Evolutionary conservation across 148 eudicot genomes (phyloP), one percentile per base, ranked within the genome.

Genomic region (Chenopodium berlandieri): DNA sequence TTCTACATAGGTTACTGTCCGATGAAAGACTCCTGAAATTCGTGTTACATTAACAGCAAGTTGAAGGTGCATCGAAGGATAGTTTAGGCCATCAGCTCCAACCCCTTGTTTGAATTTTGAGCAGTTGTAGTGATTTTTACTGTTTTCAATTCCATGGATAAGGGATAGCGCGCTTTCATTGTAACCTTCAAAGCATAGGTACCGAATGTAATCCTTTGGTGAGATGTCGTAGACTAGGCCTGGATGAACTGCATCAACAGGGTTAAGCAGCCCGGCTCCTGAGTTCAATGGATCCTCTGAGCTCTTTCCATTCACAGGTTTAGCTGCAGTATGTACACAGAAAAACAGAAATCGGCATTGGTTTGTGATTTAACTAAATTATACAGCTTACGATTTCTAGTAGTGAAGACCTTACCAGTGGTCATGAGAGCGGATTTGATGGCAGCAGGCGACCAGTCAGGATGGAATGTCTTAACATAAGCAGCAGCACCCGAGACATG

Each of bases 351-450:
- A 23, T 78, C 75, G 12, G 62, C 20, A 30, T 68, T 52, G 62
- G 19, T 56, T 56, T 14, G 17, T 17, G 62, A 14, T 56, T 56
- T 17, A 17, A 5, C 44, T 40, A 5, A 19, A 56, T 17, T 17
- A 19, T 56, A 56, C 20, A 62, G 6, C 2, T 8, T 22, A 62
- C 66, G 6, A 0, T 5, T 1, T 4, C 25, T 44, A 71, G 75
- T 71, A 52, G 47, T 3, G 17, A 13, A 30, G 16, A 66, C 75
- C 71, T 80, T 80, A 92, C 98, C 92, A 0, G 98, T 93, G n/a
- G 98, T 95, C 98, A 95, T 93, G 75, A 95, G 92, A 81, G 98
- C 97, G 37, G 98, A 94, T 71, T 88, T 91, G 83, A 94, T 90
- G 20, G 94, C 97, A 27, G 97, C 94, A 30, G 91, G 89, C 0